Base-by-base conservation (phyloP, 2,329 filamentous ascomycete genomes). In the Neofusicoccum ribis region DNA sequence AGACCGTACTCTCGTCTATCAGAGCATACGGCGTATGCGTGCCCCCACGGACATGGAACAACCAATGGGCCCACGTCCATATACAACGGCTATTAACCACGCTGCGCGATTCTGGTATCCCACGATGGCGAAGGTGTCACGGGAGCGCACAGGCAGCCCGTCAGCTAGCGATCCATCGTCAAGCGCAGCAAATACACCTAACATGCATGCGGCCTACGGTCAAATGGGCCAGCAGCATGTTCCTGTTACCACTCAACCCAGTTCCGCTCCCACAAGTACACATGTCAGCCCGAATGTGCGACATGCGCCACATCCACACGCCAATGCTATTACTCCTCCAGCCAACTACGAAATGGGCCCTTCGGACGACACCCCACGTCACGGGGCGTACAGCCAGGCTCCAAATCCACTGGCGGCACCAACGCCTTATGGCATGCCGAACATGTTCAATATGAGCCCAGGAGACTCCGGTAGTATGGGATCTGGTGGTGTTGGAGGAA, bases 1-100 rank as follows among this genome's bases (percentile, higher is more conserved):
- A 69, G 83, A 84, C 43, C 87, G 88, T 69, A 86, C 86, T 37
- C 81, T 83, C 14, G 78, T 85, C 3, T 91, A 89, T 70, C 82
- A 85, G 70, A 79, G 78, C 27, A 82, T 88, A 78, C 83, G 88
- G 44, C 86, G 85, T 67, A 81, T 86, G 72, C 79, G 85, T 15
- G 84, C 84, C 0, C 85, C 86, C 0, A 81, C 76, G 3, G 76
- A 74, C 47, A 81, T 83, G 67, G 72, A 77, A 8, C 76, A 65
- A 15, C 63, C 63, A 7, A 65, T 52, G 44, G 63, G 63, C 1
- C 63, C 63, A 5, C 63, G 54, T 14, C 54, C 63, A n/a, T 43
- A 64, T 15, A 64, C 62, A 6, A 52, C 56, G 46, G 63, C 63
- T 15, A 60, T 60, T 17, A 56, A 65, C 44, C 54, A 59, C 27